Base-by-base conservation (phyloP, 305 asterid species). In the Solanum aculeatissimum region DNA sequence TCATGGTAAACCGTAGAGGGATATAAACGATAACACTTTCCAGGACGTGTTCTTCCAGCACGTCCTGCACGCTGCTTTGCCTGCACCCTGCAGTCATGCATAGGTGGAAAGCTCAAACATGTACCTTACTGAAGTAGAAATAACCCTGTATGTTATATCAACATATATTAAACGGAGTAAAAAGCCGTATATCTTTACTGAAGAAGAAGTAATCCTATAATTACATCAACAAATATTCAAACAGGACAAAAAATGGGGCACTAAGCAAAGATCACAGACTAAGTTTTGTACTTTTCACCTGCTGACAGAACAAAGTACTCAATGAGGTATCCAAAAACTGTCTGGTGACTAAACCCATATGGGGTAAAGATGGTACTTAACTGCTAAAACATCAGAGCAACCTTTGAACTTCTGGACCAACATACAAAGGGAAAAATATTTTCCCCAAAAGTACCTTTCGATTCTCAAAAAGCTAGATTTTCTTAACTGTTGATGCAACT, bases 21-120 rank as follows among this genome's bases (percentile, higher is more conserved):
- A 89, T 97, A 97, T 86, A 97, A 85, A 42, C 99, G 98, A 82
- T 92, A 92, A 90, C 99, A 97, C 83, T 91, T 95, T 83, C 99
- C 98, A 75, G 98, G 97, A 47, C 95, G 94, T 83, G 99, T 96
- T 90, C 99, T 93, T 89, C 98, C 99, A 85, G 99, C 99, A 85
- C 99, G 92, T 81, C 98, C 99, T 69, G 98, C 98, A 45, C 98
- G 98, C 86, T 97, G 98, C 87, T 92, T 93, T 84, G 99, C 98
- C 93, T 97, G 99, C 88, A 97, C 99, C 92, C 99, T 95, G 88
- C 83, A 86, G 81, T 85, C 75, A 86, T 23, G 29, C 70, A 84
- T 23, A 65, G 43, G 42, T 25, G 35, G 54, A 70, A 43, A 43
- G 38, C 38, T 72, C 80, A 72, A 72, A 13, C 35, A 72, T 23